Evolutionary conservation across 768 basidiomycete genomes (phyloP), one percentile per base, ranked within the genome.

Genomic region (Calvatia gigantea): DNA sequence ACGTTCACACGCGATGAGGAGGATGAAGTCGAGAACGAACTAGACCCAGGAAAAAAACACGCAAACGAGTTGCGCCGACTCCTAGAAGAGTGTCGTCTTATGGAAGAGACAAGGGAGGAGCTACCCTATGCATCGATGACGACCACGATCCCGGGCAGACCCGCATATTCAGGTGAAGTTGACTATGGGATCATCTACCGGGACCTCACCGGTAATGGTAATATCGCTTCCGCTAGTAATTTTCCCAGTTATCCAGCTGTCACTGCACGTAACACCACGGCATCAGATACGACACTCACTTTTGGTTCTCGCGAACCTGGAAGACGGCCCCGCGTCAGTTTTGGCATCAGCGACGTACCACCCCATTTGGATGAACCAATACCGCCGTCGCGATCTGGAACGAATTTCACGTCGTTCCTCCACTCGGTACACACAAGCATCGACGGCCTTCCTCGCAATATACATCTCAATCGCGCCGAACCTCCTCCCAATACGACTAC

Each of bases 21-120:
- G 0, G 65, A 64, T 2, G 59, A 69, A 11, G 70, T 69, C 2
- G 37, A 70, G 27, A 59, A 64, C 31, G 54, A 56, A 28, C 31
- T 51, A 8, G 55, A 54, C n/a, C 58, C 56, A 23, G 57, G 59
- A 60, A 51, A 69, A 46, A 65, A 58, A 12, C 57, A 54, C 9
- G 54, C 17, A 25, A 48, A 46, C 1, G 54, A 48, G 63, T 60
- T 87, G 56, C 77, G 83, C 45, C 75, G 78, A 54, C 62, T 89
- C 43, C 61, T 87, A 53, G 75, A 76, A 38, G 83, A 86, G 63
- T 85, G 84, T 54, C 72, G 76, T 37, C 72, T 70, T 55, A 84
- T 81, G 79, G 74, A 70, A 11, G 67, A 69, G 54, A 70, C 66
- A 29, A 65, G 79, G 54, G 78, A 77, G 44, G 77, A 77, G 44